These are phyloP conservation scores for Aspergillus sp. DNA, from an alignment of 2,329 filamentous ascomycete species.

Conservation along the genomic window DNA sequence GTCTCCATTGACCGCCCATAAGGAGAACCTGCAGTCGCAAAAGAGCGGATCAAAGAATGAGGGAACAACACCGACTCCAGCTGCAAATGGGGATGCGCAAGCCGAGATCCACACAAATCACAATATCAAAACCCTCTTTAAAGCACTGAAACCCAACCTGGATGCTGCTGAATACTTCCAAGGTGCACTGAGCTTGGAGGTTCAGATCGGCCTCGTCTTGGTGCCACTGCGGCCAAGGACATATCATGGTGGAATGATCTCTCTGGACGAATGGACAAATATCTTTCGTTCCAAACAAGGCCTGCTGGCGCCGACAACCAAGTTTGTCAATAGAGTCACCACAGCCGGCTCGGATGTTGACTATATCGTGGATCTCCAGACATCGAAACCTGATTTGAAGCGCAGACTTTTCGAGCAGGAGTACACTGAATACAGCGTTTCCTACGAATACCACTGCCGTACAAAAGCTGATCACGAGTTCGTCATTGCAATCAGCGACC, in stretches of 20 bases:
- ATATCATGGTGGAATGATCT: slow-evolving; percentile 9
- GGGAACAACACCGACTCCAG: background rate
- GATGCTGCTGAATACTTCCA: slow-evolving; percentile 25
- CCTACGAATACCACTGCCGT: slow-evolving; percentile 34
- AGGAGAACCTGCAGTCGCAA: background rate
- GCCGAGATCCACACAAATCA: slow-evolving; percentile 3
- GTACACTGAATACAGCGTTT: slow-evolving; percentile 14
- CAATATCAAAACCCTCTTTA: slow-evolving; percentile 17
- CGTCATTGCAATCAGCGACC: slow-evolving; percentile 24
- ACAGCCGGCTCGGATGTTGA: slow-evolving; percentile 33
- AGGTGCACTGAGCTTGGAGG: slow-evolving; percentile 26
- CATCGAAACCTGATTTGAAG: slow-evolving; percentile 9
- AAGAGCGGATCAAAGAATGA: background rate
- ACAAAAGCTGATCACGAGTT: slow-evolving; percentile 20
- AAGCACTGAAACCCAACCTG: slow-evolving; percentile 21
- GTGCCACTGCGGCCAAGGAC: slow-evolving; percentile 18
- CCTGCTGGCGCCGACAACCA: slow-evolving; percentile 18
- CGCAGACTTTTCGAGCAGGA: slow-evolving; percentile 19
- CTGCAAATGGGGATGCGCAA: background rate
- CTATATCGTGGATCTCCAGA: slow-evolving; percentile 26
- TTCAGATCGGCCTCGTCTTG: slow-evolving; percentile 29
- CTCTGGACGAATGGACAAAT: slow-evolving; percentile 18
- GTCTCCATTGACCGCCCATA: too few species aligned
- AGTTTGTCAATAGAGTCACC: slow-evolving; percentile 31
- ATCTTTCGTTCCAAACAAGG: slow-evolving; percentile 24